phyloP scores from a whole-genome alignment of 495 filamentous ascomycete genomes.

The Amniculicola lignicola region DNA sequence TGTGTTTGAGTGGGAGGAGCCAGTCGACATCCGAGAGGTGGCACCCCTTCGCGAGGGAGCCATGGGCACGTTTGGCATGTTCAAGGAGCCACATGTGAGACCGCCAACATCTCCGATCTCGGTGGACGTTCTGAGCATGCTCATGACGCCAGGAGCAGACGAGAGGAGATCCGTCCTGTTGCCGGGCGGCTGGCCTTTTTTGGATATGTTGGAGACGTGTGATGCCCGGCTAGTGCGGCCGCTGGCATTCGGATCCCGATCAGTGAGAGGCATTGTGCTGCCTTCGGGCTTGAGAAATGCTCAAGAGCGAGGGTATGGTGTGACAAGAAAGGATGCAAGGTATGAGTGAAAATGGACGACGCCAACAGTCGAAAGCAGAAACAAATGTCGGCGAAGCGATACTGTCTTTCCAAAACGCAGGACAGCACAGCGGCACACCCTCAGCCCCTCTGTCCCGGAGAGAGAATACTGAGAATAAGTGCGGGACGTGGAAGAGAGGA shows the following conservation, averaged over 20 bases:
- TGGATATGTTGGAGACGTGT: slow-evolving; percentile 38
- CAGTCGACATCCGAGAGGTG: slow-evolving; percentile 30
- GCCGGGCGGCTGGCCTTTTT: background rate
- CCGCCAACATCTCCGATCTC: slow-evolving; percentile 66
- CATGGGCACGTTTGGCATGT: slow-evolving; percentile 40
- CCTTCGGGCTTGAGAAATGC: slow-evolving; percentile 5
- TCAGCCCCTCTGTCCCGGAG: slow-evolving; percentile 3
- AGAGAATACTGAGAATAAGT: slow-evolving; percentile 20
- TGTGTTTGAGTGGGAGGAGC: slow-evolving; percentile 23
- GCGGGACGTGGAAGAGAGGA: slow-evolving; percentile 13
- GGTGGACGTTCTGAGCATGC: slow-evolving; percentile 68
- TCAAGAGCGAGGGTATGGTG: background rate
- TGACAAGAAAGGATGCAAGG: slow-evolving; percentile 1
- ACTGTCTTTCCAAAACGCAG: slow-evolving; percentile 16
- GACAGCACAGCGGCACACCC: slow-evolving; percentile 6
- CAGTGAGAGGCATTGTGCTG: slow-evolving; percentile 44
- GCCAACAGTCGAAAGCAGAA: background rate
- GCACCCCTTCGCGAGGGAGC: slow-evolving; percentile 33
- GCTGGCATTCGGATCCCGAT: slow-evolving; percentile 41
- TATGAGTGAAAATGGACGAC: slow-evolving; percentile 3
- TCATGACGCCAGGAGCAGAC: slow-evolving; percentile 40
- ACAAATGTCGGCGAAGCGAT: slow-evolving; percentile 6
- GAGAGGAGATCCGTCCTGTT: slow-evolving; percentile 28
- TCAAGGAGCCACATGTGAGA: slow-evolving; percentile 54
- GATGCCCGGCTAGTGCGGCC: slow-evolving; percentile 43